Conservation (phyloP, 441 rosid species). For the Flueggea neowawraea region DNA sequence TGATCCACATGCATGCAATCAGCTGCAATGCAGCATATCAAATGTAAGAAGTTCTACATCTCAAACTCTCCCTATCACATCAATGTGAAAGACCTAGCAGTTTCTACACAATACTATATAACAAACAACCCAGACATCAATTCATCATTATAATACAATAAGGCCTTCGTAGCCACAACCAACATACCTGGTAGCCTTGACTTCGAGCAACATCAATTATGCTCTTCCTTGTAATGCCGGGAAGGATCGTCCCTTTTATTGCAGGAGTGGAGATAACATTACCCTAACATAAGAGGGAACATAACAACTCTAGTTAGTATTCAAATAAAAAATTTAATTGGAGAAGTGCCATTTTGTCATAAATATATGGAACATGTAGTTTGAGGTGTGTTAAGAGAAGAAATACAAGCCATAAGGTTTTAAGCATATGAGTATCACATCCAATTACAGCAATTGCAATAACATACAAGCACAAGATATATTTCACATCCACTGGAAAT, state of each 20-base stretch:
- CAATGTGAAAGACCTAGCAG: no score
- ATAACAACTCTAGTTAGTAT: constrained; percentile 6
- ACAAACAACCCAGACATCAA: constrained; percentile 6
- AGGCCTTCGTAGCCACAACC: not conserved
- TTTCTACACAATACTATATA: not conserved
- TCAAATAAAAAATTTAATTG: not conserved
- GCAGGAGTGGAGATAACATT: constrained; percentile 71
- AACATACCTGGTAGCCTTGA: constrained; percentile 69
- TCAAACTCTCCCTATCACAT: no score
- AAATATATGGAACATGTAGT: not conserved
- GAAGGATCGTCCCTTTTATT: constrained; percentile 85
- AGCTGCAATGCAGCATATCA: no score
- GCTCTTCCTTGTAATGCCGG: constrained; percentile 89
- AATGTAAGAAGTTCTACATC: no score
- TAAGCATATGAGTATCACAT: no score
- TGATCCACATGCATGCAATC: no score
- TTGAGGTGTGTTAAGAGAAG: not conserved
- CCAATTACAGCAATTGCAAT: no score
- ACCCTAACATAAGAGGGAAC: constrained; percentile 37
- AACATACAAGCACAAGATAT: not conserved
- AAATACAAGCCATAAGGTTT: constrained; percentile 1
- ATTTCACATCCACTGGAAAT: not conserved
- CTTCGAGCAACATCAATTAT: constrained; percentile 84
- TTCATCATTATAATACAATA: constrained; percentile 1
- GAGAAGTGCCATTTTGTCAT: not conserved